Percentiles rank a stretch among this genome's conserved stretches.
Evolutionary conservation across 139 green algal genomes (phyloP).

Genomic region (Chlorella vulgaris): DNA sequence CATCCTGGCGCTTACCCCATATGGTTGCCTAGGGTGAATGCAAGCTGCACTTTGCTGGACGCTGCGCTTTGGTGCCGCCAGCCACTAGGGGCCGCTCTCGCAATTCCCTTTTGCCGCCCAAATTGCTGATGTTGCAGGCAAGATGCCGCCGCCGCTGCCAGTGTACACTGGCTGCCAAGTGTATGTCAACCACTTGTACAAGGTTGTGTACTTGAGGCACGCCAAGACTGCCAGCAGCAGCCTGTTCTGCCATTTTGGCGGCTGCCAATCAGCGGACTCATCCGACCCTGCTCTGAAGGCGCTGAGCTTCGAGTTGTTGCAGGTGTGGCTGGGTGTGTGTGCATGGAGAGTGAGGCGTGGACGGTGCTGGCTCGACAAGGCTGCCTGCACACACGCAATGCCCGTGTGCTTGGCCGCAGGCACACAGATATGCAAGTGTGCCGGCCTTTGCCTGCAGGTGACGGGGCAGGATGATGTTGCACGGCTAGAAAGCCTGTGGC

Average conservation of each 20-base stretch:
- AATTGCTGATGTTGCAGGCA: not conserved
- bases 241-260: constrained; percentile 25
- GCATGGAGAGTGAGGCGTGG: not conserved
- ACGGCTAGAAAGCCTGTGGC: not conserved
- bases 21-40: no score
- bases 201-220: constrained; percentile 36
- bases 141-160: constrained; percentile 13
- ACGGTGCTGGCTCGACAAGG: not conserved
- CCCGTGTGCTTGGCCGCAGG: no score
- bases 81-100: no score
- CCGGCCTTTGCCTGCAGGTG: not conserved
- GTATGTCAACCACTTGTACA: constrained; percentile 37
- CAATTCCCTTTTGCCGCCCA: not conserved
- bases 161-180: constrained; percentile 31
- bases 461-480: not conserved
- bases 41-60: no score
- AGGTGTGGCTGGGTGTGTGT: not conserved
- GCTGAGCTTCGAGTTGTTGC: constrained; percentile 27
- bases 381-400: no score
- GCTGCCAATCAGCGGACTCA: not conserved
- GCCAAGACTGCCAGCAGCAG: constrained; percentile 27
- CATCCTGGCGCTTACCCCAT: no score
- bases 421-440: no score
- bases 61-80: no score
- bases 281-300: not conserved